Evolutionary conservation across 306 rosid genomes (phyloP).

Genomic region (Cicer pinnatifidum): DNA sequence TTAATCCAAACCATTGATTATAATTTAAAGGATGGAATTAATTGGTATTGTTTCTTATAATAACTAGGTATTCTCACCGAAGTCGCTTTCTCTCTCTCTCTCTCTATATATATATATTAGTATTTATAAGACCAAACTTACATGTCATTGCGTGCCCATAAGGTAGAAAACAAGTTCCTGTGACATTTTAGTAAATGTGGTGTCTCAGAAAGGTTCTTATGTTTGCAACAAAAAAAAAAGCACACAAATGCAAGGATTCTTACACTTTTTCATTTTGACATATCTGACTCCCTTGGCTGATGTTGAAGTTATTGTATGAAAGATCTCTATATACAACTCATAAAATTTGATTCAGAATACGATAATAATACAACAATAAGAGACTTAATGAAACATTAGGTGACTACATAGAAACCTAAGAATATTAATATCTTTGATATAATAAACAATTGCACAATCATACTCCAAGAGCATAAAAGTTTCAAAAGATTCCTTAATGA

Average conservation of each 20-base stretch:
- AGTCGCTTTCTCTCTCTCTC: neutral
- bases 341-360: constrained; percentile 40
- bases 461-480: neutral
- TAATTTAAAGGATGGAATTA: too few relatives aligned
- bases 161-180: constrained; percentile 54
- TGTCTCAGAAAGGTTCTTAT: constrained; percentile 17
- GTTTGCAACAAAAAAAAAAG: constrained; percentile 9
- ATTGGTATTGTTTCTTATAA: too few relatives aligned
- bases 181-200: neutral
- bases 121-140: constrained; percentile 31
- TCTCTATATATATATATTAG: neutral
- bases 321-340: constrained; percentile 61
- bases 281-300: constrained; percentile 7
- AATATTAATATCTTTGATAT: constrained; percentile 19
- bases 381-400: neutral
- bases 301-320: constrained; percentile 67
- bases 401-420: constrained; percentile 18
- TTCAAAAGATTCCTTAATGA: neutral
- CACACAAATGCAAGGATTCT: constrained; percentile 44
- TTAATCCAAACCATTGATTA: too few relatives aligned
- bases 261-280: constrained; percentile 56
- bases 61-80: too few relatives aligned
- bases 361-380: constrained; percentile 3
- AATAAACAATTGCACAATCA: neutral
- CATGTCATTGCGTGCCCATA: constrained; percentile 38